Evolutionary conservation across 2,329 filamentous ascomycete genomes (phyloP), one percentile per base, ranked within the genome.

Genomic region (Paracamarosporium sp.): DNA sequence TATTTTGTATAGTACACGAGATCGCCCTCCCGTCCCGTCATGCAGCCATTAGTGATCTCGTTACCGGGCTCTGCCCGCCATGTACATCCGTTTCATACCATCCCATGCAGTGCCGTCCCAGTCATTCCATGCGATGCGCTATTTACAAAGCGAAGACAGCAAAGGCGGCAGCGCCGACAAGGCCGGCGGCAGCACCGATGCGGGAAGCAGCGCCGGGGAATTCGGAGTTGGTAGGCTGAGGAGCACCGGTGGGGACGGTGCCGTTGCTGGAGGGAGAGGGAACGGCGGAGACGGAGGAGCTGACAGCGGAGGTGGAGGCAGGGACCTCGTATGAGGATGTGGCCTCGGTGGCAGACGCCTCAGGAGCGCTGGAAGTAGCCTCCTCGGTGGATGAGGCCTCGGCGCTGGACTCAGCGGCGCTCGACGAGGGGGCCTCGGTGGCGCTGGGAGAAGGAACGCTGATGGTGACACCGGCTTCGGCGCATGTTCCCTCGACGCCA

Each of bases 121-220:
- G 11, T 33, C 24, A 47, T 46, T 12, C n/a, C 17, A 25, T 54
- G 17, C 15, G n/a, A 43, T 41, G 43, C 36, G 13, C 25, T 51
- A 57, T 68, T 62, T 76, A 76, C 71, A 76, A 70, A 55, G 69
- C 73, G 40, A 76, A 57, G 61, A 76, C 59, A 54, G 73, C 74
- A 54, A 76, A 51, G 28, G 71, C 72, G 47, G 72, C 74, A 55
- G 71, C 73, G 59, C 71, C 74, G 41, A 76, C 50, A 31, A 75
- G 54, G 55, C 71, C 74, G 30, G 63, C 71, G 47, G 71, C 74
- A 55, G 73, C 68, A 43, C 71, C 75, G 20, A 68, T 64, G 50
- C 67, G 69, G 17, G 72, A 60, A 50, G 73, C 75, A 55, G 62
- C 74, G 62, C 73, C 73, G 30, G 74, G 70, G 67, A 75, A 77